These are phyloP conservation scores for Tuber indicum DNA, from an alignment of 495 filamentous ascomycete genomes.

Conservation along the genomic window DNA sequence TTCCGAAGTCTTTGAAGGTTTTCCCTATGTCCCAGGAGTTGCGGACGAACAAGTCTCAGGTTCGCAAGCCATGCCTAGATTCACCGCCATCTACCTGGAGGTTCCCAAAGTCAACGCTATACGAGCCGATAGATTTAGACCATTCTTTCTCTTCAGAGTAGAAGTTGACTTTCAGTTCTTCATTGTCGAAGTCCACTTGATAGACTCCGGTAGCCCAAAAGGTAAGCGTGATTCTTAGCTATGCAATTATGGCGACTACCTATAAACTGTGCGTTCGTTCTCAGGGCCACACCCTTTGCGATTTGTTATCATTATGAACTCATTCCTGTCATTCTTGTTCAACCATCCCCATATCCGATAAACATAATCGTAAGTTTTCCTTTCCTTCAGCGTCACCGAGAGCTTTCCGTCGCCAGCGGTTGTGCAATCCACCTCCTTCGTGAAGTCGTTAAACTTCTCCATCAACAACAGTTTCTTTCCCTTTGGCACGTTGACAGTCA, in stretches of 20 bases:
- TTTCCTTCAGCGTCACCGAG: slow-evolving; percentile 12
- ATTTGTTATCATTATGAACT: slow-evolving; percentile 23
- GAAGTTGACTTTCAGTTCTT: no score
- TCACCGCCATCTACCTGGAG: no score
- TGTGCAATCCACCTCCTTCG: slow-evolving; percentile 39
- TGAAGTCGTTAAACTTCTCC: slow-evolving; percentile 42
- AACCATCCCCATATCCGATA: slow-evolving; percentile 16
- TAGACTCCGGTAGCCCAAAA: no score
- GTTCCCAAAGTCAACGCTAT: no score
- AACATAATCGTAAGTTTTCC: slow-evolving; percentile 13
- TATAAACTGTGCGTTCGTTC: slow-evolving; percentile 10
- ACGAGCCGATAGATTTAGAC: no score
- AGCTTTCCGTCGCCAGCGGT: slow-evolving; percentile 28
- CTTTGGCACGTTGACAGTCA: slow-evolving; percentile 40
- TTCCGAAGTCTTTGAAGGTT: no score
- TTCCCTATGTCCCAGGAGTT: no score
- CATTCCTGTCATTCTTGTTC: slow-evolving; percentile 15
- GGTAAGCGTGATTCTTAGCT: no score
- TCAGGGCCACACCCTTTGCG: slow-evolving; percentile 17
- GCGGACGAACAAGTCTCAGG: no score
- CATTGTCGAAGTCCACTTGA: no score
- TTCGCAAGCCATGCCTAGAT: no score
- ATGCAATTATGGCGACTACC: not conserved
- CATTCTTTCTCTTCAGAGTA: no score
- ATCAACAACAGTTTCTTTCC: slow-evolving; percentile 39